Base-by-base conservation (phyloP, 192 early-diverging fungal species). In the Coemansia umbellata region DNA sequence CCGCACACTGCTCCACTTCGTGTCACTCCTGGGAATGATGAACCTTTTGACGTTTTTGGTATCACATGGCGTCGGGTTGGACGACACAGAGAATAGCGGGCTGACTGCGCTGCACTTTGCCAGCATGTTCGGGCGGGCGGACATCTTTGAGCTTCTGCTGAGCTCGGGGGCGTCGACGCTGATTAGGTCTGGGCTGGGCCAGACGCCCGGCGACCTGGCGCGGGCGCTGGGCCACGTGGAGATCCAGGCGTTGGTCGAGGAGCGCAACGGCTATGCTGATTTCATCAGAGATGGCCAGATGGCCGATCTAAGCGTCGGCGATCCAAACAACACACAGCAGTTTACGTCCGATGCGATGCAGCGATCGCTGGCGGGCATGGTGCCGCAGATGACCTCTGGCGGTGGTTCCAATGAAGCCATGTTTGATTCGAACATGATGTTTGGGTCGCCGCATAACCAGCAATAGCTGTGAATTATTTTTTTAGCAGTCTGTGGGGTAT, bases 51-150 rank as follows among this genome's bases (percentile, higher is more conserved):
- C 36, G 17, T 66, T 76, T 3, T 43, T 87, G 15, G 44, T 80
- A 5, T 55, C 53, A 17, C 55, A 77, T 8, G 80, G 75, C 6
- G 72, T 69, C 37, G 49, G 58, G 19, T 19, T 83, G n/a, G 79
- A 87, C 40, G 60, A 58, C 4, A 40, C 59, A 13, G 88, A 90
- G 52, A 71, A 78, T 57, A 86, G 82, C 55, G 84, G 80, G 0
- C 83, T 84, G 74, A 90, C 84, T 0, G 82, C 88, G 6, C 55
- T 90, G 41, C 86, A 90, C 58, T 85, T 86, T 80, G 82, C 84
- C 0, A 73, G 79, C 31, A 82, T 81, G 73, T 69, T 68, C 28
- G 79, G 80, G 2, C 63, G 74, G 4, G 35, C 44, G 1, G 69
- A 66, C 2, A 72, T 86, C 27, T 80, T 81, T 2, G 70, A 71